phyloP scores from a whole-genome alignment of 2,329 filamentous ascomycete species.

The Pseudogymnoascus sp. region DNA sequence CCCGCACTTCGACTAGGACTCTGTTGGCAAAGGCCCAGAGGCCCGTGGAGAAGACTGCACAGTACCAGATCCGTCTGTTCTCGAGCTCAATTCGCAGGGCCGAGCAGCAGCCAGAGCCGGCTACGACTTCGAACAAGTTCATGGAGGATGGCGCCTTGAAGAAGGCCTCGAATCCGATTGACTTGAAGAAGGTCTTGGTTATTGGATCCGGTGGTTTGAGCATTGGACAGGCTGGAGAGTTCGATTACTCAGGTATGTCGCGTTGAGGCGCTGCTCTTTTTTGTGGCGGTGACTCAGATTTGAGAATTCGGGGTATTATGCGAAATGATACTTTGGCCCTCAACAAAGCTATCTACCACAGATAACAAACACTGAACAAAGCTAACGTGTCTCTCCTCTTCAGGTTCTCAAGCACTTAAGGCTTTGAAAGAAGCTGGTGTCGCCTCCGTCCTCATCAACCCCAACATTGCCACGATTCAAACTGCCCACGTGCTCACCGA shows the following conservation, averaged over 20 bases:
- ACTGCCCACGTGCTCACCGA: slow-evolving; percentile 93
- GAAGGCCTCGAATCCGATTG: slow-evolving; percentile 63
- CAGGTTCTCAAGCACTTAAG: slow-evolving; percentile 92
- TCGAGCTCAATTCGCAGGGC: slow-evolving; percentile 23
- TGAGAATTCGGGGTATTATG: background rate
- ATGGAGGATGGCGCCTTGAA: slow-evolving; percentile 81
- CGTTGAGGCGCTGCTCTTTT: background rate
- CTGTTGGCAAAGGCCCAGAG: slow-evolving; percentile 20
- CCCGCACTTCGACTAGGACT: slow-evolving; percentile 21
- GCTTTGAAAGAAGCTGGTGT: slow-evolving; percentile 94
- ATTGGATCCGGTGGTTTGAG: slow-evolving; percentile 92
- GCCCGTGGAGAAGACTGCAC: slow-evolving; percentile 20
- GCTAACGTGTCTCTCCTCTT: slow-evolving; percentile 16
- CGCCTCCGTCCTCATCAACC: slow-evolving; percentile 87
- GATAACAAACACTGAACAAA: background rate
- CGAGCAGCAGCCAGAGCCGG: slow-evolving; percentile 60
- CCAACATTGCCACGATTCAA: slow-evolving; percentile 97
- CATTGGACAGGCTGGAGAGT: slow-evolving; percentile 96
- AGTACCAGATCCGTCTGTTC: slow-evolving; percentile 24
- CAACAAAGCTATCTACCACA: background rate
- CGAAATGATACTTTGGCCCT: background rate
- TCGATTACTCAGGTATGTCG: slow-evolving; percentile 91
- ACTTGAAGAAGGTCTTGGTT: slow-evolving; percentile 95
- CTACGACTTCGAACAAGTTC: slow-evolving; percentile 64
- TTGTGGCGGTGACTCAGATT: background rate